These are phyloP conservation scores for Penicillium psychrofluorescens DNA, from an alignment of 495 filamentous ascomycete genomes.

Conservation along the genomic window DNA sequence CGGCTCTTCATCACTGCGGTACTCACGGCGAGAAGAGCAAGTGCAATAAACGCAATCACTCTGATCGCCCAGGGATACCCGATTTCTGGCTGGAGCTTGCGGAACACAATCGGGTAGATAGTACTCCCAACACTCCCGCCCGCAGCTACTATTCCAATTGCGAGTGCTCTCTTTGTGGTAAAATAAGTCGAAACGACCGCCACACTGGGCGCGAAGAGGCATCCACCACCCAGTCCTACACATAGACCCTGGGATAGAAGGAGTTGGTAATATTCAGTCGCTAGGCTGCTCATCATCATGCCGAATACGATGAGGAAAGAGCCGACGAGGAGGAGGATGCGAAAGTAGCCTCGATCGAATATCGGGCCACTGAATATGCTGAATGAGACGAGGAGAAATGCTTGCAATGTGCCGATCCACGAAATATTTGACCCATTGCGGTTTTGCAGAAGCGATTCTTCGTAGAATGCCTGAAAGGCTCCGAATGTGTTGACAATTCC, in stretches of 20 bases:
- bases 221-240: slow-evolving; percentile 33
- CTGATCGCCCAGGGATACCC: slow-evolving; percentile 50
- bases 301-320: slow-evolving; percentile 35
- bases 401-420: slow-evolving; percentile 44
- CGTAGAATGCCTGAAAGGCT: slow-evolving; percentile 40
- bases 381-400: slow-evolving; percentile 30
- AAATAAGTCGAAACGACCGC: slow-evolving; percentile 38
- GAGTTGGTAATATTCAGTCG: slow-evolving; percentile 30
- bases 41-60: slow-evolving; percentile 44
- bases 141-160: slow-evolving; percentile 36
- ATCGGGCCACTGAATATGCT: slow-evolving; percentile 36
- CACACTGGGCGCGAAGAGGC: slow-evolving; percentile 34
- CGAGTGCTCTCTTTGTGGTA: slow-evolving; percentile 30
- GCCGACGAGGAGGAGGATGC: slow-evolving; percentile 19
- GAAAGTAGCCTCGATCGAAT: slow-evolving; percentile 37
- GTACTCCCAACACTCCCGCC: slow-evolving; percentile 36
- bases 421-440: slow-evolving; percentile 26
- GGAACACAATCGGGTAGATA: slow-evolving; percentile 48
- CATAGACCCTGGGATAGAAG: slow-evolving; percentile 34
- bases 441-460: slow-evolving; percentile 20
- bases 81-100: slow-evolving; percentile 35
- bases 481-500: slow-evolving; percentile 42
- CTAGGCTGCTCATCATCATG: slow-evolving; percentile 41
- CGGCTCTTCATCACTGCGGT: slow-evolving; percentile 24
- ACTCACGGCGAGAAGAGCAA: slow-evolving; percentile 33